Evolutionary conservation across 1,139 yeast species (phyloP).

Genomic region (Hansenula lynferdii): DNA sequence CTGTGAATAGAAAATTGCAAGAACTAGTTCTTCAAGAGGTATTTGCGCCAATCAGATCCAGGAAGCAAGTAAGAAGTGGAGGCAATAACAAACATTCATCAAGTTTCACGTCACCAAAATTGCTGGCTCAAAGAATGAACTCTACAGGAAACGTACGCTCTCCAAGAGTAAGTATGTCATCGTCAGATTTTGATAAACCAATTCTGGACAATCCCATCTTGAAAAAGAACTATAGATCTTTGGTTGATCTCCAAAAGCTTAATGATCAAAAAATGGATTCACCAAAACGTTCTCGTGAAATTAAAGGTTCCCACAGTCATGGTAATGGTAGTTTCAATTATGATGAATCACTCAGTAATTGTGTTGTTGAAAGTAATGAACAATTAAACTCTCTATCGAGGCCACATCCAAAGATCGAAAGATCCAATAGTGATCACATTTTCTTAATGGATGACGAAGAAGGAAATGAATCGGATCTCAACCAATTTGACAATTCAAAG

Average conservation of each 20-base stretch:
- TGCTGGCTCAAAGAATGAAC: constrained; percentile 7
- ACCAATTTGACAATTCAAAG: too few relatives aligned
- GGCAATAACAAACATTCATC: constrained; percentile 15
- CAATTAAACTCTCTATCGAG: not conserved
- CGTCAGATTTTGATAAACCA: constrained; percentile 24
- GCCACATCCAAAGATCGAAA: constrained; percentile 7
- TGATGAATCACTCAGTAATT: too few relatives aligned
- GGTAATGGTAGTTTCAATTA: too few relatives aligned
- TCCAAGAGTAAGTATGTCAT: constrained; percentile 18
- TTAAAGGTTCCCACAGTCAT: too few relatives aligned
- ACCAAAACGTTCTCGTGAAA: too few relatives aligned
- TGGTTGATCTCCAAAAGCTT: constrained; percentile 18
- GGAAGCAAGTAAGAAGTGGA: constrained; percentile 6
- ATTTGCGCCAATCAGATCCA: constrained; percentile 46
- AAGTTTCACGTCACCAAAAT: constrained; percentile 5
- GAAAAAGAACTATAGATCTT: constrained; percentile 18
- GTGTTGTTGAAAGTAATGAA: constrained; percentile 2
- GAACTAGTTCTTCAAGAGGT: constrained; percentile 67
- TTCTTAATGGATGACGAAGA: constrained; percentile 23
- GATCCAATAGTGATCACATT: constrained; percentile 21
- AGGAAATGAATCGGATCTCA: constrained; percentile 3
- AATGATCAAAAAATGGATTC: not conserved
- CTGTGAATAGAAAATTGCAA: constrained; percentile 57
- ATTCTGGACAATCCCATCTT: constrained; percentile 5
- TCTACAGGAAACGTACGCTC: constrained; percentile 5